Evolutionary conservation across 371 early-diverging fungal genomes (phyloP), one percentile per base, ranked within the genome.

Genomic region (Globomyces sp.): DNA sequence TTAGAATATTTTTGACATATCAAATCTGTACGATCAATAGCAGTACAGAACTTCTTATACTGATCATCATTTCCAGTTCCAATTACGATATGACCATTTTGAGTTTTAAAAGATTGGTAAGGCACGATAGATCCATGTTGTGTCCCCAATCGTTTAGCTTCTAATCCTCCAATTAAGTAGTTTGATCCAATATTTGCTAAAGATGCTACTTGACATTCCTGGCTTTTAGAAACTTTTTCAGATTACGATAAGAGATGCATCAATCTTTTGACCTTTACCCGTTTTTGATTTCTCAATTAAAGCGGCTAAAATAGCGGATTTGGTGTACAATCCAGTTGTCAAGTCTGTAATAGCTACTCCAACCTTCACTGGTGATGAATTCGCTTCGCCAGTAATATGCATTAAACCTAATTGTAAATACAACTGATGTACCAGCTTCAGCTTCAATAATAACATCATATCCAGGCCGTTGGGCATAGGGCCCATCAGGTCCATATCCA

Each of bases 361-460:
- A 1, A 93, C 94, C 72, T 96, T 96, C 68, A 94, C 96, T 3
- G 95, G 95, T 47, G 80, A 67, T 0, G 94, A 88, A 58, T 85
- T 77, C 9, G 63, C 70, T 68, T 93, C 92, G 13, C 96, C 96
- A 2, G 96, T 96, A 50, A 96, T 94, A 74, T 93, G 88, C 95
- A 96, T 96, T 58, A 96, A 69, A 3, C 96, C 96, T 13, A 91
- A 95, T 68, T 94, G 93, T 4, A 92, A 94, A 74, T 79, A 53
- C 46, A 2, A 1, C 49, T 57, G 39, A 34, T 34, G 34, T 37
- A 41, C 2, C 43, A 36, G 42, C 52, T 58, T 71, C 72, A 3
- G 71, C 82, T 74, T 92, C 95, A 55, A 93, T 90, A 75, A 96
- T 92, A 46, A 96, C 93, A 80, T 96, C 96, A 73, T 94, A 96